Base-by-base conservation (phyloP, 352 stramenopile species). In the Paralagenidium karlingii region DNA sequence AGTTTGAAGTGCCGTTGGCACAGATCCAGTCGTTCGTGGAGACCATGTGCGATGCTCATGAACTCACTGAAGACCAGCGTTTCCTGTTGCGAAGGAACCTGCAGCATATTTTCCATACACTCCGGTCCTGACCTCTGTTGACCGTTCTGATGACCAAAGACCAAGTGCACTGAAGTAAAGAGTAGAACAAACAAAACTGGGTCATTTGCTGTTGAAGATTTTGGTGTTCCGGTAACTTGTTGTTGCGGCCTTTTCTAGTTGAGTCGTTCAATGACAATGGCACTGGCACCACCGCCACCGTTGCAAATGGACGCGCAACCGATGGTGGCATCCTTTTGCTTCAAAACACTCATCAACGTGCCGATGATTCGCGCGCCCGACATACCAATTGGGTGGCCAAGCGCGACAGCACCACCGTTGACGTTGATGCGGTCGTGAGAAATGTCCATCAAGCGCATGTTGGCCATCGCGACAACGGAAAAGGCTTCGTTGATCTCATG, bases 401-500 rank as follows among this genome's bases (percentile, higher is more conserved):
- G 76, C 15, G 78, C 71, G 12, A 91, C 78, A 4, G 75, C 95
- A 19, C 96, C 95, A 29, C 96, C 96, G 57, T 97, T 96, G 10
- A 98, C 86, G 73, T 99, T 99, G 0, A 99, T 66, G 32, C 70
- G 86, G 45, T 78, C 60, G 39, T 77, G 68, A 58, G 95, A 81
- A 18, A 99, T 59, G 55, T 94, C 80, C 55, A 99, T 69, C 27
- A 98, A 59, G 30, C 87, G 66, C 63, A 94, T 96, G 64, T 98
- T 99, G 21, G 84, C 92, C 21, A 99, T 59, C 5, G 88, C 75
- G 15, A 99, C 95, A 20, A 98, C 94, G 10, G 91, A 86, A 61
- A 99, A 99, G 15, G 96, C 96, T 59, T 99, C 96, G 63, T 99
- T 99, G 58, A 99, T 97, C 73, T 99, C 96, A 58, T 97, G 87